These are phyloP conservation scores for Aspergillus conjunctus DNA, from an alignment of 495 filamentous ascomycete genomes.

Conservation along the genomic window DNA sequence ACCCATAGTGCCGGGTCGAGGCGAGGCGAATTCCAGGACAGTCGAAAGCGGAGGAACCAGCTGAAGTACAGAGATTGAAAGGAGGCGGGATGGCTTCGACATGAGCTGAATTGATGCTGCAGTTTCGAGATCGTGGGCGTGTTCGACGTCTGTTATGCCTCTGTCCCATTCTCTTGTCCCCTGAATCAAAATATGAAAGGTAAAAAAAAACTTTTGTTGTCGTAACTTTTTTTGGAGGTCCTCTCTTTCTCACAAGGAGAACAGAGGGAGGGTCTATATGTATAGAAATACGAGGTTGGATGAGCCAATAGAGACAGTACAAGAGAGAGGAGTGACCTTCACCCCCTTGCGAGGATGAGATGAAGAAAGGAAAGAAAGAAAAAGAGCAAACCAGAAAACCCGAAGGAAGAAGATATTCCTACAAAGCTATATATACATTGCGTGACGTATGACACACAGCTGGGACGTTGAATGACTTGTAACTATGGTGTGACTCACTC, in stretches of 20 bases:
- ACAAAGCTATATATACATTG: constrained; percentile 21
- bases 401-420: neutral
- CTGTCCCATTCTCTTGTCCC: constrained; percentile 45
- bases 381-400: constrained; percentile 14
- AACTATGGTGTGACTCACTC: constrained; percentile 35
- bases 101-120: constrained; percentile 24
- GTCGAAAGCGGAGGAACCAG: constrained; percentile 18
- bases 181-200: neutral
- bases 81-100: constrained; percentile 22
- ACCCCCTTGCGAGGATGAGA: constrained; percentile 49
- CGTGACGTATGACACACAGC: constrained; percentile 11
- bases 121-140: constrained; percentile 45
- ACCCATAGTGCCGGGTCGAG: constrained; percentile 48
- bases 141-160: constrained; percentile 53
- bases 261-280: constrained; percentile 3
- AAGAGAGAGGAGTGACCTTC: constrained; percentile 47
- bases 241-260: constrained; percentile 4
- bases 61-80: constrained; percentile 14
- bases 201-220: constrained; percentile 18
- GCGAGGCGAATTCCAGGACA: constrained; percentile 30
- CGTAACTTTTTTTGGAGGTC: neutral
- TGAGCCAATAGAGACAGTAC: constrained; percentile 12
- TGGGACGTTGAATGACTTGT: constrained; percentile 20
- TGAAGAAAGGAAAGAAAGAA: constrained; percentile 35
- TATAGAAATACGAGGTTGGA: constrained; percentile 17